Conservation (phyloP, 257 asterid genomes). For the Petunia secreta region DNA sequence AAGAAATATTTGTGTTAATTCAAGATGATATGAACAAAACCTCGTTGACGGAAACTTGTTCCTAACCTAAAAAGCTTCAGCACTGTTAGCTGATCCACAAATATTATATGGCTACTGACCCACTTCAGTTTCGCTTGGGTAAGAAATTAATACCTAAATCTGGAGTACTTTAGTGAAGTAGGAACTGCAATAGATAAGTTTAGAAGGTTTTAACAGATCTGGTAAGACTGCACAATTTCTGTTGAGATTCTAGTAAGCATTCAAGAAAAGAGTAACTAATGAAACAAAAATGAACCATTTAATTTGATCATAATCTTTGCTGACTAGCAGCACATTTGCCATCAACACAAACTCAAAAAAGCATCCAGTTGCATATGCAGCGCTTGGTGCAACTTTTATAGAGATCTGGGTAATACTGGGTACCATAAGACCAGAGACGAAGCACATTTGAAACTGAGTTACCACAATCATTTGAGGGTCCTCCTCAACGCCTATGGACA, state of each 20-base stretch:
- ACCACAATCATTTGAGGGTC: not conserved
- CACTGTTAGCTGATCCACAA: not conserved
- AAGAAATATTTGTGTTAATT: not conserved
- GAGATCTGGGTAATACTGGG: not conserved
- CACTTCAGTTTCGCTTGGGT: no score
- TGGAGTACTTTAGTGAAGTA: not conserved
- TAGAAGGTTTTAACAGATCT: no score
- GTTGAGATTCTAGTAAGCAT: not conserved
- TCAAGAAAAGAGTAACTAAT: not conserved
- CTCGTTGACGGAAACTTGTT: no score
- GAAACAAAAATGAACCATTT: not conserved
- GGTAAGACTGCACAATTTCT: not conserved
- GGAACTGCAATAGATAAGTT: no score
- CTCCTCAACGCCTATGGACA: not conserved
- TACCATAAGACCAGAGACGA: not conserved
- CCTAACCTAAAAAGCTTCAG: not conserved
- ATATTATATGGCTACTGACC: not conserved
- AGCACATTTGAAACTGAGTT: not conserved
- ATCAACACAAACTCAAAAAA: not conserved
- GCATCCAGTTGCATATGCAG: not conserved
- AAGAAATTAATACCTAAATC: not conserved
- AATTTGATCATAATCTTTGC: constrained; percentile 1
- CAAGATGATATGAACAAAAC: not conserved
- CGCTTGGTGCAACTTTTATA: not conserved
- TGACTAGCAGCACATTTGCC: not conserved